These are phyloP conservation scores for Kentomonas sorsogonicus DNA, from an alignment of 208 protist species.

Conservation along the genomic window DNA sequence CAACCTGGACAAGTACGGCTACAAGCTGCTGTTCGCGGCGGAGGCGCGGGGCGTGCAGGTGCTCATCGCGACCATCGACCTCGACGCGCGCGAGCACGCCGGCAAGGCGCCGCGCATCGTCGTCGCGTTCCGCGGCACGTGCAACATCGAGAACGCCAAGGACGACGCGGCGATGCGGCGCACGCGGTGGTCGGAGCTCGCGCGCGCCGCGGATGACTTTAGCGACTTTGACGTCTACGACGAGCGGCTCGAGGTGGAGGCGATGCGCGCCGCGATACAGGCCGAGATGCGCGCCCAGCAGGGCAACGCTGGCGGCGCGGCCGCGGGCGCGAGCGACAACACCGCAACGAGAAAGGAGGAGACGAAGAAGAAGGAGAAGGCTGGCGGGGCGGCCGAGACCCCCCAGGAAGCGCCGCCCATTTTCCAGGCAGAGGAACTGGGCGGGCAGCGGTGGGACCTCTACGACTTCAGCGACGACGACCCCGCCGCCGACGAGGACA, in stretches of 20 bases:
- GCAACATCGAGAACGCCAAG: conserved; percentile 71
- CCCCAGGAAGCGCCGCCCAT: not conserved
- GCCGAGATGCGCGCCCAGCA: not conserved
- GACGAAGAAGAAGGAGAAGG: not conserved
- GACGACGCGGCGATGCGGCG: conserved; percentile 73
- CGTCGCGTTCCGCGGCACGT: conserved; percentile 85
- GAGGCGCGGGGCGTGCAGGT: conserved; percentile 69
- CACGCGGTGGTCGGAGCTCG: conserved; percentile 76
- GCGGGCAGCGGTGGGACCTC: not conserved
- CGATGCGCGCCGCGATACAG: not conserved
- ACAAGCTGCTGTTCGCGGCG: conserved; percentile 39
- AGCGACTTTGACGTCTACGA: not conserved
- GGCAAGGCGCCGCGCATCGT: conserved; percentile 73
- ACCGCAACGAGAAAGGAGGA: not conserved
- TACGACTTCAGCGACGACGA: conserved; percentile 1
- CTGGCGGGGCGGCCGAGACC: not conserved
- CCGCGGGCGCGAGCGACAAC: not conserved
- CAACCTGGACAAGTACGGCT: conserved; percentile 82
- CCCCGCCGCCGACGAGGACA: conserved; percentile 1
- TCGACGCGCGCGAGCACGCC: conserved; percentile 23
- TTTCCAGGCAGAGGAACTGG: not conserved
- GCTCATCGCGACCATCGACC: conserved; percentile 60
- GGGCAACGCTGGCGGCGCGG: not conserved
- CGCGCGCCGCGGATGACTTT: conserved; percentile 1
- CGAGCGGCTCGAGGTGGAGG: not conserved